Base-by-base conservation (phyloP, 2,329 filamentous ascomycete species). In the Blastomyces silverae region DNA sequence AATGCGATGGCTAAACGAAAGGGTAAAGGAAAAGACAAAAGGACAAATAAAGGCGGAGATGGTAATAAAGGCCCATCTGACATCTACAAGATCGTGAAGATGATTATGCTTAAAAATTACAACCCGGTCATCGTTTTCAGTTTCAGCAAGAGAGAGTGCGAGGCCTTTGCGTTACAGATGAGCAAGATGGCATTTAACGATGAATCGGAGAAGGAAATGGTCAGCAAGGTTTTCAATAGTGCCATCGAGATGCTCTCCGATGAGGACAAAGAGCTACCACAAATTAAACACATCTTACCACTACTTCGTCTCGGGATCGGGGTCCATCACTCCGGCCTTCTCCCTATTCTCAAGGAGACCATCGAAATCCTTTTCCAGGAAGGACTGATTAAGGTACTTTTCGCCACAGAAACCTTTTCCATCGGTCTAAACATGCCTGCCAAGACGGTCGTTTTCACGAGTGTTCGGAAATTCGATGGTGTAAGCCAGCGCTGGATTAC, bases 341-440 rank as follows among this genome's bases (percentile, higher is more conserved):
- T 99, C 61, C 94, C 94, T 0, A 97, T 99, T 70, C 80, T 99
- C 65, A 99, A 99, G 79, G 94, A 99, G 78, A 97, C 93, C 0
- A 97, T 99, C 69, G 94, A 99, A 80, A 99, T 99, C 76, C 81
- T 99, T 53, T 99, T 99, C 83, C 94, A 99, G 74, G 94, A 99
- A 78, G 92, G 92, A 61, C 80, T 99, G 53, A 96, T 99, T 81
- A 99, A 99, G 79, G 93, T 97, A 11, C 83, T 99, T 0, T 97
- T 99, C 67, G 94, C 94, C 0, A 99, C 94, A 0, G 95, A 99
- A 77, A 99, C 94, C 0, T 99, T 99, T 79, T 97, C 94, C 3
- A 99, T 99, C 69, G 94, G 94, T 66, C 79, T 99, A 65, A 99
- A 99, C 82, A 97, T 99, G 94, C 94, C 94, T 69, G 94, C 94